Conservation (phyloP, 2,329 filamentous ascomycete genomes). For the Cladophialophora psammophila region DNA sequence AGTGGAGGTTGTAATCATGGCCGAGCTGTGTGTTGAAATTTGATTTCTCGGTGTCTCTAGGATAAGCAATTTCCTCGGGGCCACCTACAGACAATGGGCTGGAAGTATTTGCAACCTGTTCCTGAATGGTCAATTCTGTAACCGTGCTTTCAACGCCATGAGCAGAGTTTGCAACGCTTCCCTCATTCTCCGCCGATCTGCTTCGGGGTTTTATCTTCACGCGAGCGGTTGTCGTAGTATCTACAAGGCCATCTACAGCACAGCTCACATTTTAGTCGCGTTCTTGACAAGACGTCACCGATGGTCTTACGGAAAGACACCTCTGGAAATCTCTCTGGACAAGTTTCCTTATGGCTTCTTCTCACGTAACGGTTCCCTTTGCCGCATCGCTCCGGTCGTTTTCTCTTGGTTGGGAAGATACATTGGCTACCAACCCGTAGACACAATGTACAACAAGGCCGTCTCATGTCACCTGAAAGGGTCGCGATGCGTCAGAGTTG, state of each 20-base stretch:
- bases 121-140: not conserved
- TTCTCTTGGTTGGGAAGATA: constrained; percentile 20
- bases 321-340: not conserved
- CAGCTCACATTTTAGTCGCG: not conserved
- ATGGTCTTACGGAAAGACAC: not conserved
- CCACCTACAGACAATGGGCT: not conserved
- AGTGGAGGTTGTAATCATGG: not conserved
- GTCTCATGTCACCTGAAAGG: constrained; percentile 11
- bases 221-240: not conserved
- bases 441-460: constrained; percentile 9
- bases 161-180: not conserved
- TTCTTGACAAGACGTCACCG: not conserved
- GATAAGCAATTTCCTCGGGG: not conserved
- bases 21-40: not conserved
- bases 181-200: not conserved
- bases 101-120: not conserved
- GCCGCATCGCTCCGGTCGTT: constrained; percentile 8
- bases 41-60: not conserved
- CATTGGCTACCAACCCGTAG: constrained; percentile 13
- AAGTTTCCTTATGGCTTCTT: not conserved
- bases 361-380: not conserved
- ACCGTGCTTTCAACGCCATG: not conserved
- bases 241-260: not conserved
- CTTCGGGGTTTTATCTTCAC: not conserved
- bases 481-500: not conserved